A percentile compares a stretch with the other conserved stretches of the same genome.
phyloP scores from a whole-genome alignment of 176 grass and related monocot species.

The Bonia amplexicaulis region DNA sequence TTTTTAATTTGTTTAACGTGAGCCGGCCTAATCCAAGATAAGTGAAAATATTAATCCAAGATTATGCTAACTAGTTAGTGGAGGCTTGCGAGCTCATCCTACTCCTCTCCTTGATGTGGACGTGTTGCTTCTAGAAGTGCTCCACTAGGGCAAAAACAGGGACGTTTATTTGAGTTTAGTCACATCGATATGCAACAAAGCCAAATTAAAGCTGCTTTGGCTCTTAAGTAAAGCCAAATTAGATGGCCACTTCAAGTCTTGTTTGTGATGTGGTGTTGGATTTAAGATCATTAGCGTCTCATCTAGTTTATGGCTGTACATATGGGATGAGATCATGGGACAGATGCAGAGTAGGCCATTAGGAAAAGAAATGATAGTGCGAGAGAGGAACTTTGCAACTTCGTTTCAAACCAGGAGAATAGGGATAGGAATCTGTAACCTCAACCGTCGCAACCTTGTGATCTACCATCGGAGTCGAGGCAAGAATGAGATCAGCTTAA shows the following conservation, averaged over 20 bases:
- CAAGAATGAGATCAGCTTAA: not conserved
- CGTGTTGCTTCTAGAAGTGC: conserved; percentile 36
- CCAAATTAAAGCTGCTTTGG: conserved; percentile 26
- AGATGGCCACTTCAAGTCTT: conserved; percentile 36
- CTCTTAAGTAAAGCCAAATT: conserved; percentile 23
- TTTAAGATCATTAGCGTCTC: conserved; percentile 8
- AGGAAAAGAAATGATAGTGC: not conserved
- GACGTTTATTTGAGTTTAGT: conserved; percentile 33
- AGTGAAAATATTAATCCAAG: not conserved
- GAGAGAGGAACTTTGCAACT: too few species aligned
- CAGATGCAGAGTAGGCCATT: not conserved
- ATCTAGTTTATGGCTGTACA: not conserved
- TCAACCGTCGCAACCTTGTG: not conserved
- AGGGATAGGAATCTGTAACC: not conserved
- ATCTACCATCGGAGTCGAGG: not conserved
- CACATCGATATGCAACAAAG: conserved; percentile 33
- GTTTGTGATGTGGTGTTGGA: not conserved
- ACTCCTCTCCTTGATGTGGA: conserved; percentile 31
- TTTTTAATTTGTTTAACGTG: conserved; percentile 38
- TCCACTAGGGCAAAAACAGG: conserved; percentile 40
- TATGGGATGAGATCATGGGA: conserved; percentile 5
- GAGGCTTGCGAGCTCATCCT: conserved; percentile 50
- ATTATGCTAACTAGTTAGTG: conserved; percentile 43
- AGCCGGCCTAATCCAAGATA: conserved; percentile 29
- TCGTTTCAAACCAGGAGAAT: not conserved